Percentiles rank a stretch among this genome's conserved stretches.
Conservation (phyloP, 2,329 filamentous ascomycete genomes). For the Pseudogymnoascus pannorum region DNA sequence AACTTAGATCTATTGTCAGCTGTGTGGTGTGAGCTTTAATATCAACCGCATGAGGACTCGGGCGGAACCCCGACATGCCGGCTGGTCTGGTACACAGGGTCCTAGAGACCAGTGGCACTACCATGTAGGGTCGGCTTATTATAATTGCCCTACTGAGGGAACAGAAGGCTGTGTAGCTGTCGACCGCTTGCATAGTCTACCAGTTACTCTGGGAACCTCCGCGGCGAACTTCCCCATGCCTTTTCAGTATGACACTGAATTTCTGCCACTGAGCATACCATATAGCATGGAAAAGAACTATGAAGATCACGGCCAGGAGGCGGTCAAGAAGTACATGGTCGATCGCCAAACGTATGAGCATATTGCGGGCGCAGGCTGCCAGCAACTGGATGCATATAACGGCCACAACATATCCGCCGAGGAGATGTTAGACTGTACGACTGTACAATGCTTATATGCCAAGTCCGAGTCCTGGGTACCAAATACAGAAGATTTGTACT, state of each 20-base stretch:
- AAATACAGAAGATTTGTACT: not conserved
- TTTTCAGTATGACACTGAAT: not conserved
- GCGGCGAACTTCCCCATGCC: not conserved
- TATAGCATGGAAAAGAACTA: not conserved
- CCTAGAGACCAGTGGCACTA: not conserved
- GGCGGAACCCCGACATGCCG: not conserved
- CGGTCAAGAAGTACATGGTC: not conserved
- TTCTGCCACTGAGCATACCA: not conserved
- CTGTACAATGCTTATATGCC: not conserved
- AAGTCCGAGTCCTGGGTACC: not conserved
- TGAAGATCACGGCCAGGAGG: not conserved
- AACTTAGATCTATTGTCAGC: not conserved
- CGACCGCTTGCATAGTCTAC: not conserved
- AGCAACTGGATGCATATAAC: not conserved
- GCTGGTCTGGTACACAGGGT: not conserved
- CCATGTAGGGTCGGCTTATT: not conserved
- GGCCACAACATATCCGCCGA: not conserved
- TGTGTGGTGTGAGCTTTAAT: not conserved
- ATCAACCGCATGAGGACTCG: not conserved
- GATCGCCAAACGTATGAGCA: not conserved
- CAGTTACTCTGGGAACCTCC: not conserved
- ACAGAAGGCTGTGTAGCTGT: not conserved
- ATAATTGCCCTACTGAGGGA: not conserved
- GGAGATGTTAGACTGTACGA: not conserved
- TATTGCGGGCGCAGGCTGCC: not conserved